These are phyloP conservation scores for Guyanaporus albipodus DNA, from an alignment of 768 basidiomycete genomes.

Conservation along the genomic window DNA sequence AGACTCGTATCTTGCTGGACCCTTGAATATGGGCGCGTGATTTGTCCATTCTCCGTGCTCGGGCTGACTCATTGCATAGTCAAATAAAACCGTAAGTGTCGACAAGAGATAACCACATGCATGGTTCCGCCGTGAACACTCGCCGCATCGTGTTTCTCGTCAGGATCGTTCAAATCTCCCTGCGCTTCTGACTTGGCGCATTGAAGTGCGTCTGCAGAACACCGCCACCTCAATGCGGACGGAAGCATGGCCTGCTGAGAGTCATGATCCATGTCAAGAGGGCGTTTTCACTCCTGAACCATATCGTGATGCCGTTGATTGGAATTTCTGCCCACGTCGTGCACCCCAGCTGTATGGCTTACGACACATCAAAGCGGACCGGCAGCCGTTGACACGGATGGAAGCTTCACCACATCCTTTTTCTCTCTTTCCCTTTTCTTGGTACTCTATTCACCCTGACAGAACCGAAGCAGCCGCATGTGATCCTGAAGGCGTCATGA, in stretches of 20 bases:
- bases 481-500: not conserved
- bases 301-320: not conserved
- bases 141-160: too few relatives aligned
- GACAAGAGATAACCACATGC: not conserved
- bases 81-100: not conserved
- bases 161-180: too few relatives aligned
- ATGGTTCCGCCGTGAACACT: too few relatives aligned
- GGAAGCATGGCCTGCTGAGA: not conserved
- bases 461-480: not conserved
- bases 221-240: not conserved
- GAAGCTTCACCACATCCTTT: too few relatives aligned
- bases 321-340: too few relatives aligned
- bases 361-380: too few relatives aligned
- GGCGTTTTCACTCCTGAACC: not conserved
- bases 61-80: not conserved
- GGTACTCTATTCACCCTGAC: not conserved
- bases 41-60: not conserved
- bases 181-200: too few relatives aligned
- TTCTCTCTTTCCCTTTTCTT: not conserved
- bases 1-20: not conserved
- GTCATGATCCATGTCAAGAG: not conserved
- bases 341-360: not conserved
- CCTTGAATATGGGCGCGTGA: not conserved
- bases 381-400: too few relatives aligned
- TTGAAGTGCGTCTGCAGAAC: too few relatives aligned